Percentiles rank a stretch among this genome's conserved stretches.
phyloP scores from a whole-genome alignment of 768 basidiomycete species.

The Postia placenta region DNA sequence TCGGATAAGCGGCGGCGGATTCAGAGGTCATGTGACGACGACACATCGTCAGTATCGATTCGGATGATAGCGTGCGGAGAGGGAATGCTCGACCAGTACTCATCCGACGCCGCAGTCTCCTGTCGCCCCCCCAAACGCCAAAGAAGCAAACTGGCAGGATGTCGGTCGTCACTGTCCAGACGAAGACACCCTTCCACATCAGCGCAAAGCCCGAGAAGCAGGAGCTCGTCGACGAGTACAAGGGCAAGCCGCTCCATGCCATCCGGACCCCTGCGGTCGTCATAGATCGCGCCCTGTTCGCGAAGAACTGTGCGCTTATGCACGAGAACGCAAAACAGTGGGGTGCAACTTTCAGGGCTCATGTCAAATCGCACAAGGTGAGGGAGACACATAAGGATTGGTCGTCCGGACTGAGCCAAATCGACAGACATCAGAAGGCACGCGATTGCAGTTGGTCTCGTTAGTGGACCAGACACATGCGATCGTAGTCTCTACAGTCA shows the following conservation, averaged over 20 bases:
- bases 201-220: constrained; percentile 39
- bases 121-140: neutral
- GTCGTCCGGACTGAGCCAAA: neutral
- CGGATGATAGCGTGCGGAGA: no score
- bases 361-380: constrained; percentile 84
- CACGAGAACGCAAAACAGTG: constrained; percentile 57
- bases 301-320: constrained; percentile 69
- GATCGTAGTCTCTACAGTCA: constrained; percentile 75
- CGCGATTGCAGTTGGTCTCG: constrained; percentile 60
- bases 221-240: constrained; percentile 46
- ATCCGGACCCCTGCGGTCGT: constrained; percentile 75
- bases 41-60: no score
- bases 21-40: no score
- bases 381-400: neutral
- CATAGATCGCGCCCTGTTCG: constrained; percentile 69
- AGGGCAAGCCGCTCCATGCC: constrained; percentile 46
- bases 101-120: no score
- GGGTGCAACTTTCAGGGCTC: constrained; percentile 71
- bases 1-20: no score
- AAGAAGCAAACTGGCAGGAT: constrained; percentile 6
- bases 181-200: constrained; percentile 38
- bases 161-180: constrained; percentile 31
- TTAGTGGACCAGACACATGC: constrained; percentile 46
- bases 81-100: no score
- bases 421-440: constrained; percentile 62